Percentiles rank a stretch among this genome's conserved stretches.
Conservation (phyloP, 2,329 filamentous ascomycete species). For the Pezicula neosporulosa region DNA sequence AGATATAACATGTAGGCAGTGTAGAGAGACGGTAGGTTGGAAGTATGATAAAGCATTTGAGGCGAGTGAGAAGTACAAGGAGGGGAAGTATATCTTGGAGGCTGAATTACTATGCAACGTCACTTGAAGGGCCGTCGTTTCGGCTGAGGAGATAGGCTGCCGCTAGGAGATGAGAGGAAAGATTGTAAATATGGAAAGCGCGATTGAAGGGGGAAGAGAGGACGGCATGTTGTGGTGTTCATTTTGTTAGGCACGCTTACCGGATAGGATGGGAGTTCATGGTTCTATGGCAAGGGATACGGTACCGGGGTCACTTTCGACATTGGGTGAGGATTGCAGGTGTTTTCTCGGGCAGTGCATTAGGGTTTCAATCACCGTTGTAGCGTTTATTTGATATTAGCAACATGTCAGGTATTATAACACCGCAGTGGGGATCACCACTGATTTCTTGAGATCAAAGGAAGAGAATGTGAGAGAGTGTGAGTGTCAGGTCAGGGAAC, state of each 20-base stretch:
- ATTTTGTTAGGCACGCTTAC: neutral
- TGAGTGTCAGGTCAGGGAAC: no score
- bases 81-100: conserved; percentile 96
- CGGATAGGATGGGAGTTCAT: neutral
- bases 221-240: neutral
- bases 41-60: conserved; percentile 99
- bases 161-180: neutral
- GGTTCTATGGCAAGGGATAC: neutral
- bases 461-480: no score
- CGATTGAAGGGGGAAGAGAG: neutral
- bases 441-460: no score
- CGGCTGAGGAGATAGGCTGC: no score
- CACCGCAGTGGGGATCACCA: no score
- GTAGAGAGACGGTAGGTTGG: conserved; percentile 92
- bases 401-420: no score
- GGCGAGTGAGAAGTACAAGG: conserved; percentile 92
- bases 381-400: no score
- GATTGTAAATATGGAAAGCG: neutral
- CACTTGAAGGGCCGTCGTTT: conserved; percentile 30
- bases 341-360: neutral
- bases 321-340: no score
- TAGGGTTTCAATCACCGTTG: no score
- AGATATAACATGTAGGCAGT: conserved; percentile 88
- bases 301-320: no score
- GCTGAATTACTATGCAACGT: conserved; percentile 85